Base-by-base conservation (phyloP, 140 eudicot species). In the Senecio squalidus region DNA sequence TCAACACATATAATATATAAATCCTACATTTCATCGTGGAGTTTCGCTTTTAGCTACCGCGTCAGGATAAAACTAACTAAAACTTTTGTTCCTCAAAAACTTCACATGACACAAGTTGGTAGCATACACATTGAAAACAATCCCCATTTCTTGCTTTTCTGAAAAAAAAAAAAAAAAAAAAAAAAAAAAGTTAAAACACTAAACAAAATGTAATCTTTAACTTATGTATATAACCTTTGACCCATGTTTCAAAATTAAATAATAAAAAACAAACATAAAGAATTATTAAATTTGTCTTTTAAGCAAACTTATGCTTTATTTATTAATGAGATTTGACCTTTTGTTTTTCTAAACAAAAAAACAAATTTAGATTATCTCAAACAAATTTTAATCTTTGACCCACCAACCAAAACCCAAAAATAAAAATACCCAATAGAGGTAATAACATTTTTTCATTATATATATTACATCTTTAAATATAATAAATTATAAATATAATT, bases 101-200 rank as follows among this genome's bases (percentile, higher is more conserved):
- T 15, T 84, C 83, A 80, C 67, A 58, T 67, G 11, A 40, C 95
- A 71, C 96, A 84, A 23, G 72, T 68, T 27, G 96, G 95, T 49
- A 51, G 63, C 74, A 92, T 51, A 70, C 98, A 92, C 80, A 91
- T 84, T 65, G 98, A 81, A 66, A 92, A 81, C 65, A 92, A 53
- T 24, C 94, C 83, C 78, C 79, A 73, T 31, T 59, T 64, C 50
- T 72, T 72, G 60, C 79, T 82, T 82, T 85, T 89, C 97, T 89
- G 97, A 80, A 78, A 46, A 64, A 61, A 9, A 78, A 44, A 15
- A 43, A 34, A 70, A 66, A 52, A 17, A 10, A 9, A 15, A 9
- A 9, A 51, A 38, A 10, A 55, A 63, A 27, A 23, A 54, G 34
- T 6, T 20, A 16, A 11, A 16, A 45, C 60, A 4, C 18, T 28